Conservation (phyloP, 768 basidiomycete species). For the Russula ochroleuca region DNA sequence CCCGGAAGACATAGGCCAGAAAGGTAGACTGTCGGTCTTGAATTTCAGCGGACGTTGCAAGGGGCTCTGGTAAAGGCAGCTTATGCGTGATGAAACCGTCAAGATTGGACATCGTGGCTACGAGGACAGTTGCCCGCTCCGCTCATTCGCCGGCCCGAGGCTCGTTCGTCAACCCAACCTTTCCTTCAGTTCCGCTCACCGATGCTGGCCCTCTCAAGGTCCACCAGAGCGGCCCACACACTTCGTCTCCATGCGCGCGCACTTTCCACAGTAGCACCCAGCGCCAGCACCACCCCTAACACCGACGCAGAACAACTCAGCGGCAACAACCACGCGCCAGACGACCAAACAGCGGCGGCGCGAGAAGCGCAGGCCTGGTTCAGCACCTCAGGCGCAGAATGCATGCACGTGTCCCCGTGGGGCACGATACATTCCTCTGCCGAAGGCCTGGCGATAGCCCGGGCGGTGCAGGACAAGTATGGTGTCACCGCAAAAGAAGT, state of each 20-base stretch:
- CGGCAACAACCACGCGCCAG: background rate
- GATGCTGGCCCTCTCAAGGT: conserved; percentile 14
- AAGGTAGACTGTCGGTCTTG: conserved; percentile 73
- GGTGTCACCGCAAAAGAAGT: conserved; percentile 16
- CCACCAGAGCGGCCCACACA: conserved; percentile 1
- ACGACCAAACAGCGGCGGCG: too few relatives aligned
- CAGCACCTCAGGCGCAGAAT: background rate
- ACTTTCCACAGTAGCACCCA: conserved; percentile 6
- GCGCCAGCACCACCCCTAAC: background rate
- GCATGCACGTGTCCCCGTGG: conserved; percentile 16
- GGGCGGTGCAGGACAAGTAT: conserved; percentile 21
- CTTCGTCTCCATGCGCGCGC: background rate
- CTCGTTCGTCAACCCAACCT: too few relatives aligned
- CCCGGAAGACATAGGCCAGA: conserved; percentile 56
- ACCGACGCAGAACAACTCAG: background rate
- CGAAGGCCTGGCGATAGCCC: conserved; percentile 21
- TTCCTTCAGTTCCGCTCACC: background rate
- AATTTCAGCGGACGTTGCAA: conserved; percentile 66
- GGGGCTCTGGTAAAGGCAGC: conserved; percentile 42
- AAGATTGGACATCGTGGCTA: conserved; percentile 37
- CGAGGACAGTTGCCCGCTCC: too few relatives aligned
- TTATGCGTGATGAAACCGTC: conserved; percentile 51
- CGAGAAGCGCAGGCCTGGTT: background rate
- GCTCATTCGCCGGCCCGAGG: background rate
- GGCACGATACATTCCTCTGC: conserved; percentile 11